A percentile compares a stretch with the other conserved stretches of the same genome.
These are phyloP conservation scores for Coniochaeta prunicola DNA, from an alignment of 2,329 filamentous ascomycete species.

Conservation along the genomic window DNA sequence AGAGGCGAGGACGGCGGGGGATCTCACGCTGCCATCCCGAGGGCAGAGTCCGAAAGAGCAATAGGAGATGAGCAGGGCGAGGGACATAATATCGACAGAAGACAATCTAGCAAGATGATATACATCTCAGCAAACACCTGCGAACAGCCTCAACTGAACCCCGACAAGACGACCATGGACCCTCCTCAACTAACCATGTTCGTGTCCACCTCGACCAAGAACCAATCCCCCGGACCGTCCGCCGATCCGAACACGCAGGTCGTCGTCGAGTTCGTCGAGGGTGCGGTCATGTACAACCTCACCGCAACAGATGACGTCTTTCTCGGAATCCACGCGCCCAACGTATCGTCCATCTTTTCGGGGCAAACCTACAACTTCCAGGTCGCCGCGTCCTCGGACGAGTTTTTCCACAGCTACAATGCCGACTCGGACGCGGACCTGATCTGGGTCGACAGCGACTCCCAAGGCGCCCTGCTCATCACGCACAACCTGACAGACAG, in stretches of 20 bases:
- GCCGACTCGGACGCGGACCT: slow-evolving; percentile 48
- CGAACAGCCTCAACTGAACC: slow-evolving; percentile 57
- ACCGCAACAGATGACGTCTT: slow-evolving; percentile 62
- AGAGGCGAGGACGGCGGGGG: slow-evolving; percentile 14
- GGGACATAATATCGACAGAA: slow-evolving; percentile 3
- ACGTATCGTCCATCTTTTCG: slow-evolving; percentile 49
- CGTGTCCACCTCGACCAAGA: slow-evolving; percentile 58
- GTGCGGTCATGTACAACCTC: slow-evolving; percentile 60
- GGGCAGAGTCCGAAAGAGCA: neutral
- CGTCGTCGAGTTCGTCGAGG: slow-evolving; percentile 50
- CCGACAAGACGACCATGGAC: slow-evolving; percentile 31
- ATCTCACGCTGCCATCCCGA: slow-evolving; percentile 5
- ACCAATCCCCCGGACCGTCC: slow-evolving; percentile 60
- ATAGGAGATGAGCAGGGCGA: neutral
- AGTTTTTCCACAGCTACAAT: slow-evolving; percentile 63
- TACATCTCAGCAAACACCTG: slow-evolving; percentile 88
- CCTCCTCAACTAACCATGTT: slow-evolving; percentile 74
- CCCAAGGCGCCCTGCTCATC: slow-evolving; percentile 67
- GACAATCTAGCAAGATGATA: slow-evolving; percentile 39
- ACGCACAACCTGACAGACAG: slow-evolving; percentile 64
- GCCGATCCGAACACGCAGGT: slow-evolving; percentile 36
- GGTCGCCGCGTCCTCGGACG: slow-evolving; percentile 75
- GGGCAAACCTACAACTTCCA: slow-evolving; percentile 68
- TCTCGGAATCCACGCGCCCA: slow-evolving; percentile 67
- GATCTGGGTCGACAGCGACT: slow-evolving; percentile 80